These are phyloP conservation scores for Polyporus arcularius DNA, from an alignment of 768 basidiomycete genomes.

Conservation along the genomic window DNA sequence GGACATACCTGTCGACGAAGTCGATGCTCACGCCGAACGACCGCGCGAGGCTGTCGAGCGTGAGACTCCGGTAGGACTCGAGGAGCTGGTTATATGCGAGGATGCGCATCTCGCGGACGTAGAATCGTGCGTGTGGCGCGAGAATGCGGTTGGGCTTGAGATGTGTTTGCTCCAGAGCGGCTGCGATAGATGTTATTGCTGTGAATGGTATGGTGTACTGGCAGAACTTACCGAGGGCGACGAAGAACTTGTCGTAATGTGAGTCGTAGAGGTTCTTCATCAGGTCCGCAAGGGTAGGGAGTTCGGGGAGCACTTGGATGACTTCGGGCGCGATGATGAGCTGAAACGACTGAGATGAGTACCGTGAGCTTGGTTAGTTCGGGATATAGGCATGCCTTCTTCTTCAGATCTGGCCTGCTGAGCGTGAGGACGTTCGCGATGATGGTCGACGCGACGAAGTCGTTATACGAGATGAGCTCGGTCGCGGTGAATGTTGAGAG, in stretches of 20 bases:
- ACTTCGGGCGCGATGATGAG: slow-evolving; percentile 88
- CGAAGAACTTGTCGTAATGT: slow-evolving; percentile 93
- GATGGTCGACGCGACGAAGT: slow-evolving; percentile 86
- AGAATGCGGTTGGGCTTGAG: slow-evolving; percentile 88
- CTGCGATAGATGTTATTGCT: slow-evolving; percentile 36
- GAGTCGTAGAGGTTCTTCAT: slow-evolving; percentile 89
- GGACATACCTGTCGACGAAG: slow-evolving; percentile 81
- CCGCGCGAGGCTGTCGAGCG: slow-evolving; percentile 78
- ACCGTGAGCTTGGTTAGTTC: too few relatives aligned
- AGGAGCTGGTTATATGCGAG: slow-evolving; percentile 89
- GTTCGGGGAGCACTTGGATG: slow-evolving; percentile 76
- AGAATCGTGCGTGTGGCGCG: slow-evolving; percentile 83
- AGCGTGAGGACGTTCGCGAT: slow-evolving; percentile 77
- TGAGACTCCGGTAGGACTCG: slow-evolving; percentile 89
- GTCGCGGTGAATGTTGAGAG: slow-evolving; percentile 93
- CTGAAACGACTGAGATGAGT: slow-evolving; percentile 37
- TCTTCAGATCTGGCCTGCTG: slow-evolving; percentile 85
- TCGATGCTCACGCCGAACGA: slow-evolving; percentile 90
- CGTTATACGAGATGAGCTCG: slow-evolving; percentile 85
- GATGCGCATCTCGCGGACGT: slow-evolving; percentile 95
- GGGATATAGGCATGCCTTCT: slow-evolving; percentile 57
- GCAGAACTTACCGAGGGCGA: slow-evolving; percentile 67
- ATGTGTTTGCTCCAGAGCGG: slow-evolving; percentile 84
- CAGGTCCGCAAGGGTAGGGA: slow-evolving; percentile 80
- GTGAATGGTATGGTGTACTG: too few relatives aligned